Base-by-base conservation (phyloP, 805 yeast genomes). In the Ogataea polymorpha region DNA sequence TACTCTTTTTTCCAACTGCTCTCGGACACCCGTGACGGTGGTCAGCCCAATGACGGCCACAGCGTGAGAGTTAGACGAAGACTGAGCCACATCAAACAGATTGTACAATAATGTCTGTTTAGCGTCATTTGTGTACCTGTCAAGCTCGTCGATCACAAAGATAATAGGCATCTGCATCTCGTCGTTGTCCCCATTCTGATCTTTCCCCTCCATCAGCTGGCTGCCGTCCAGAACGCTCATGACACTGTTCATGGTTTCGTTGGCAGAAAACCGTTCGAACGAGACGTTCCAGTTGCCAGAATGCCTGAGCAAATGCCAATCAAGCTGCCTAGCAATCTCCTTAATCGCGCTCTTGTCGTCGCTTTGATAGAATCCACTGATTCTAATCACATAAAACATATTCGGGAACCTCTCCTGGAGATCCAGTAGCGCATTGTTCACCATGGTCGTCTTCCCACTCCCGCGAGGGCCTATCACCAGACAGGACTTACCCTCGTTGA, bases 101-200 rank as follows among this genome's bases (percentile, higher is more conserved):
- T 90, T 91, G 59, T 93, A 93, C 5, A 93, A 64, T 37, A 93
- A 67, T 0, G 96, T 85, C 60, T 93, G 99, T 48, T 86, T 81
- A 11, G 75, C 70, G 41, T 77, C 80, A 10, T 69, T 67, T 0
- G 96, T 82, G 64, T 83, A 93, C 27, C 72, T 68, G 40, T 93
- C 97, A 42, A 91, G 76, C 53, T 90, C 95, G 42, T 93, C 98
- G 42, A 93, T 76, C 2, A 88, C 64, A 52, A 93, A 82, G 0
- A 93, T 65, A 3, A 93, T 74, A 0, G 96, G 77, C 17, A 80
- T 67, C 14, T 54, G 66, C 12, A 56, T 51, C 17, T 50, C 44
- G 8, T 49, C 56, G 30, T 41, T 48, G 9, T 34, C 41, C 6
- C 29, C 42, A 1, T 41, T 31, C 1, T 30, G 29, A n/a, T 39